Evolutionary conservation across 768 basidiomycete genomes (phyloP), one percentile per base, ranked within the genome.

Genomic region (Trametes gibbosa): DNA sequence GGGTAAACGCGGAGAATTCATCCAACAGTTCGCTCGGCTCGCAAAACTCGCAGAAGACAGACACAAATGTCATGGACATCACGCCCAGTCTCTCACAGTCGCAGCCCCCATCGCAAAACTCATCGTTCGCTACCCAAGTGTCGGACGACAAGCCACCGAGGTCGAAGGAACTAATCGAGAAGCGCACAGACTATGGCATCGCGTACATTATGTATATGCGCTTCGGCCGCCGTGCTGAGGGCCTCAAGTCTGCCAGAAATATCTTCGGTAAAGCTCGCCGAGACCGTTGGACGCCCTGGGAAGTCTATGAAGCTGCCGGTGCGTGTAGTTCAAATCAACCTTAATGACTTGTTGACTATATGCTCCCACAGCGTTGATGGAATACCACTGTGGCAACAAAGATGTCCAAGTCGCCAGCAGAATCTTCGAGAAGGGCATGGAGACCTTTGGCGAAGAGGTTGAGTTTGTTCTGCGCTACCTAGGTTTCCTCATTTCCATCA

Each of bases 251-350:
- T 3, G 87, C 89, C 40, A 78, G 95, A 55, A 77, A 79, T 0
- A 75, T 94, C 6, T 98, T 98, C 66, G 83, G 81, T 19, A 89
- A 87, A 72, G 92, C 94, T 12, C 80, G 95, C 64, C 90, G 85
- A 68, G 82, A 84, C 55, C 80, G 80, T 46, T 90, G 81, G 83
- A 82, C 82, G 1, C 81, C 91, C 16, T 98, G 97, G 97, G 90
- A 95, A 67, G 89, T 93, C 0, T 96, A 87, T 66, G 95, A 98
- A 71, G 90, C 95, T 42, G 87, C 92, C 54, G 95, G 95, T 95
- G 62, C 35, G 79, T 32, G 5, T 27, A 27, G 21, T 40, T 14
- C 29, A 14, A 25, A 0, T 5, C 4, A 32, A 3, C 25, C 10
- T 21, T 27, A 27, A 45, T 43, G 7, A 21, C 9, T 5, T 25